phyloP scores from a whole-genome alignment of 2,329 filamentous ascomycete genomes.

The Coccinonectria pachysandricola region DNA sequence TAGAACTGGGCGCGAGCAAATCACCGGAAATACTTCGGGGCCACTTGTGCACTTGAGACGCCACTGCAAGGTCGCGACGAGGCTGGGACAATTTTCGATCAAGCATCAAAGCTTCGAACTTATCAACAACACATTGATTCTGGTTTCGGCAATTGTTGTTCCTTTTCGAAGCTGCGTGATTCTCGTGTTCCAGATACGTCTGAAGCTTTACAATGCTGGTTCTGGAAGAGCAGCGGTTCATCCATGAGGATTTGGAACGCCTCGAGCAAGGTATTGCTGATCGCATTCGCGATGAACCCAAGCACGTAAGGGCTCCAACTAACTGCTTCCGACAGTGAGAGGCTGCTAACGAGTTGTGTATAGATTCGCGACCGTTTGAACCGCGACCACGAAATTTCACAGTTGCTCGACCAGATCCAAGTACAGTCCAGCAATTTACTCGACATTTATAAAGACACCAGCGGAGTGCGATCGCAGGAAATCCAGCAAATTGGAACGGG shows the following conservation, averaged over 20 bases:
- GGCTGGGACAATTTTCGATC: slow-evolving; percentile 18
- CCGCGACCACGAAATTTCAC: slow-evolving; percentile 82
- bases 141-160: too few relatives aligned
- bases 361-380: slow-evolving; percentile 82
- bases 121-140: too few relatives aligned
- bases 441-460: slow-evolving; percentile 73
- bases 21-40: slow-evolving; percentile 23
- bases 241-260: slow-evolving; percentile 94
- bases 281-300: slow-evolving; percentile 78
- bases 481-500: slow-evolving; percentile 74
- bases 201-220: slow-evolving; percentile 53
- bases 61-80: slow-evolving; percentile 19
- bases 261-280: slow-evolving; percentile 90
- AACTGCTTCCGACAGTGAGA: too few relatives aligned
- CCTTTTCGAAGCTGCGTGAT: too few relatives aligned
- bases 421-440: slow-evolving; percentile 72
- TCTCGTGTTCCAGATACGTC: too few relatives aligned
- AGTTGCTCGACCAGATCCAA: slow-evolving; percentile 80
- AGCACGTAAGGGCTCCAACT: slow-evolving; percentile 70
- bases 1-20: slow-evolving; percentile 7
- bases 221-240: slow-evolving; percentile 83
- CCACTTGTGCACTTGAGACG: slow-evolving; percentile 6
- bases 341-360: too few relatives aligned
- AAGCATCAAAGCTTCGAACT: slow-evolving; percentile 4
- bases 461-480: slow-evolving; percentile 63